These are phyloP conservation scores for Penicillium manginii DNA, from an alignment of 495 filamentous ascomycete genomes.

Conservation along the genomic window DNA sequence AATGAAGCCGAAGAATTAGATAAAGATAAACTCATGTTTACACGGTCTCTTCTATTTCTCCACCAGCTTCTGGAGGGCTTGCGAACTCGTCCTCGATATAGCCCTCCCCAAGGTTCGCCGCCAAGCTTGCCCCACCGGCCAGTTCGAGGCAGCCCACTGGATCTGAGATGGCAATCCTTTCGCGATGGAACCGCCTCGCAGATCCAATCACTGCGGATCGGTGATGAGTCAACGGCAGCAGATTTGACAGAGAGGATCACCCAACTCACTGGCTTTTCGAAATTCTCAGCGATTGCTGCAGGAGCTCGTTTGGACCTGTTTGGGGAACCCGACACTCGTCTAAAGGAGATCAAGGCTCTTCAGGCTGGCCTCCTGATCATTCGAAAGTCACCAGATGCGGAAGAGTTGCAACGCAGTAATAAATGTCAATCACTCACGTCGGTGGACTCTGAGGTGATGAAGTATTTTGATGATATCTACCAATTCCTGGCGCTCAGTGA, in stretches of 20 bases:
- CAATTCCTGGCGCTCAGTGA: constrained; percentile 77
- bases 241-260: constrained; percentile 67
- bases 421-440: constrained; percentile 44
- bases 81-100: constrained; percentile 57
- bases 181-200: constrained; percentile 59
- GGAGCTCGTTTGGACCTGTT: constrained; percentile 54
- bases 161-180: constrained; percentile 75
- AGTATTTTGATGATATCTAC: constrained; percentile 86
- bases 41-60: constrained; percentile 64
- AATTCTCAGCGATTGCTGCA: constrained; percentile 58
- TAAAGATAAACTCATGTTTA: constrained; percentile 66
- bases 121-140: constrained; percentile 43
- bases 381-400: constrained; percentile 44
- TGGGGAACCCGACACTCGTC: constrained; percentile 38
- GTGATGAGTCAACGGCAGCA: constrained; percentile 68
- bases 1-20: constrained; percentile 51
- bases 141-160: constrained; percentile 61
- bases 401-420: constrained; percentile 31
- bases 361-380: constrained; percentile 61
- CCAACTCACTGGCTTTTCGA: constrained; percentile 70
- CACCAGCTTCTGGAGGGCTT: constrained; percentile 59
- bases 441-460: constrained; percentile 75
- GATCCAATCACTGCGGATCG: constrained; percentile 62
- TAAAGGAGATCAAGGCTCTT: constrained; percentile 48
- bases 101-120: constrained; percentile 45